Percentiles rank a stretch among this genome's conserved stretches.
Evolutionary conservation across 495 filamentous ascomycete species (phyloP).

Genomic region (Apiosordaria backusii): DNA sequence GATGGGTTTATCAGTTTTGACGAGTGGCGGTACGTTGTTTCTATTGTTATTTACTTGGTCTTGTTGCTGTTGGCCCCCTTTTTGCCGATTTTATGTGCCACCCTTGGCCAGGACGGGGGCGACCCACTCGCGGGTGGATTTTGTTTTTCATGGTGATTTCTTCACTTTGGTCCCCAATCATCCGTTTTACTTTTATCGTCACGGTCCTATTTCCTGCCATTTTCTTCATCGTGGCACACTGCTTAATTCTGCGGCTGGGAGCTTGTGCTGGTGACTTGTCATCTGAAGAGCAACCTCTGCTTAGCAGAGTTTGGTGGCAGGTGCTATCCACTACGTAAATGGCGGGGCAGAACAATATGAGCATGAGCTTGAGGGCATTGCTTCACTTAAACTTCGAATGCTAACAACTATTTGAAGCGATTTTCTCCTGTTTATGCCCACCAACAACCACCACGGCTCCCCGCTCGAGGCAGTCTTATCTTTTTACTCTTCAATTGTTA

Average conservation of each 20-base stretch:
- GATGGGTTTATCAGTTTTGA: constrained; percentile 86
- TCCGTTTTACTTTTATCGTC: not conserved
- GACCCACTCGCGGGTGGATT: constrained; percentile 16
- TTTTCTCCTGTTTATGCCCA: constrained; percentile 90
- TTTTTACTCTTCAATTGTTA: constrained; percentile 88
- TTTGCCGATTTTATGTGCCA: constrained; percentile 5
- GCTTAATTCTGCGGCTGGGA: not conserved
- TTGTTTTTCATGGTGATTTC: not conserved
- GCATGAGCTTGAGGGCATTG: not conserved
- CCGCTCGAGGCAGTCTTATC: constrained; percentile 81
- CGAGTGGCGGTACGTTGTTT: constrained; percentile 83
- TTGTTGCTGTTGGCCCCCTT: constrained; percentile 1
- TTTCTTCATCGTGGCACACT: not conserved
- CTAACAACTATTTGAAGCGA: constrained; percentile 53
- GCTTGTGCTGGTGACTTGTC: not conserved
- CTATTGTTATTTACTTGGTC: constrained; percentile 8
- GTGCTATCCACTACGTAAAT: constrained; percentile 1
- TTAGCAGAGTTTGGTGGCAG: constrained; percentile 2
- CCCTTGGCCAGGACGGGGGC: not conserved
- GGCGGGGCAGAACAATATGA: not conserved
- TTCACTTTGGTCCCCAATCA: not conserved
- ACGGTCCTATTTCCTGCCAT: not conserved
- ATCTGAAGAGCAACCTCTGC: not conserved
- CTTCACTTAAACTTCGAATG: not conserved
- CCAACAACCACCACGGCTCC: constrained; percentile 49